Evolutionary conservation across 108 stramenopile genomes (phyloP).

Genomic region (Cyclotella choctawhatcheeana): DNA sequence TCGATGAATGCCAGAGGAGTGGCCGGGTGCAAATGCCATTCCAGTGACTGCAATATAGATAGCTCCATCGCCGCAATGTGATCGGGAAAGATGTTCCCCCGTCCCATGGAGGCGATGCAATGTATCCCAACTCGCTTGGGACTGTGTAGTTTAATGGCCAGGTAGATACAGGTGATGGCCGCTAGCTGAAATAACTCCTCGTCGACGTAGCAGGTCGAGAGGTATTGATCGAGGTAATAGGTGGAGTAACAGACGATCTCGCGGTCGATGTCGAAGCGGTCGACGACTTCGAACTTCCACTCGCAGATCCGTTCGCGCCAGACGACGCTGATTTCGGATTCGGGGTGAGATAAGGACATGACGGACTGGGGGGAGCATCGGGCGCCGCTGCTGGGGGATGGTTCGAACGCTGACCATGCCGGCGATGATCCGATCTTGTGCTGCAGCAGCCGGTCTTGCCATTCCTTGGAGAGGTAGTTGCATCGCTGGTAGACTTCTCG

Average conservation of each 20-base stretch:
- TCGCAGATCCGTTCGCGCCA: conserved; percentile 37
- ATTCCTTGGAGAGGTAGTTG: conserved; percentile 21
- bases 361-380: conserved; percentile 33
- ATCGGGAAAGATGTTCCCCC: conserved; percentile 14
- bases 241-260: conserved; percentile 32
- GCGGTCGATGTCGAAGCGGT: conserved; percentile 23
- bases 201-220: conserved; percentile 20
- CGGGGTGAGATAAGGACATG: conserved; percentile 3
- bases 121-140: conserved; percentile 24
- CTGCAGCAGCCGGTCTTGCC: conserved; percentile 11
- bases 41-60: conserved; percentile 17
- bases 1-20: conserved; percentile 34
- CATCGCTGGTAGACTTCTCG: conserved; percentile 19
- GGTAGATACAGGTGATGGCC: conserved; percentile 36
- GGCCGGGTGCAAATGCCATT: conserved; percentile 39
- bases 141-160: conserved; percentile 41
- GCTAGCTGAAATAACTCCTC: conserved; percentile 42
- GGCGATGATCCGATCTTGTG: background rate
- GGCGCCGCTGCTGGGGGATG: too few species aligned
- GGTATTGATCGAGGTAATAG: conserved; percentile 34
- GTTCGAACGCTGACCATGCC: background rate
- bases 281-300: conserved; percentile 33
- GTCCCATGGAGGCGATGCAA: conserved; percentile 29
- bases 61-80: conserved; percentile 40
- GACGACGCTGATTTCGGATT: conserved; percentile 11